A percentile compares a stretch with the other conserved stretches of the same genome.
Conservation (phyloP, 2,329 filamentous ascomycete species). For the Colletotrichum eleusines region DNA sequence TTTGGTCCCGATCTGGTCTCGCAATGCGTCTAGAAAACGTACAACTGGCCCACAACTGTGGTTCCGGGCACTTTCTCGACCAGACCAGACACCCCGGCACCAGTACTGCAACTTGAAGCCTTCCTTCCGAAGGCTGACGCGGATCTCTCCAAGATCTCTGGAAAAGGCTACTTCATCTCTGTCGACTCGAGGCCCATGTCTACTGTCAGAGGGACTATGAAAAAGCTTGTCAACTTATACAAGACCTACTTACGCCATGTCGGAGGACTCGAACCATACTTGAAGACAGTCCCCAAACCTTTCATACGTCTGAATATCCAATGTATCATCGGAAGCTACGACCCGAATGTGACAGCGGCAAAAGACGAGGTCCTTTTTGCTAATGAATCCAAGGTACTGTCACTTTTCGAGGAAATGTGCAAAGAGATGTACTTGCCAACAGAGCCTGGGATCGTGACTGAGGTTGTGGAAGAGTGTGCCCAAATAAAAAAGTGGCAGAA, state of each 20-base stretch:
- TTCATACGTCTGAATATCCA: conserved; percentile 75
- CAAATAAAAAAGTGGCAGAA: background rate
- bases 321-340: conserved; percentile 74
- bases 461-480: background rate
- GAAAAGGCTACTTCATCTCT: conserved; percentile 71
- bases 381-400: conserved; percentile 61
- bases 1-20: conserved; percentile 68
- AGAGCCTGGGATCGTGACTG: background rate
- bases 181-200: conserved; percentile 77
- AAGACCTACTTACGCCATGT: conserved; percentile 60
- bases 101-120: conserved; percentile 61
- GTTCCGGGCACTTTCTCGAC: conserved; percentile 8
- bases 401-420: conserved; percentile 61
- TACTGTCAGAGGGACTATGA: conserved; percentile 65
- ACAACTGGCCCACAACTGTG: conserved; percentile 16
- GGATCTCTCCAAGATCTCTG: conserved; percentile 55
- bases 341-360: conserved; percentile 77
- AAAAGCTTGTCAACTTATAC: conserved; percentile 68
- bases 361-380: conserved; percentile 80
- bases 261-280: conserved; percentile 44
- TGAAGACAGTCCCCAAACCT: conserved; percentile 57
- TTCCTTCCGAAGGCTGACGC: conserved; percentile 68
- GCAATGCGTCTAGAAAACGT: conserved; percentile 62
- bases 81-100: conserved; percentile 21
- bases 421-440: conserved; percentile 52